A percentile compares a stretch with the other conserved stretches of the same genome.
Evolutionary conservation across 2,329 filamentous ascomycete genomes (phyloP).

Genomic region (Setomelanomma holmii): DNA sequence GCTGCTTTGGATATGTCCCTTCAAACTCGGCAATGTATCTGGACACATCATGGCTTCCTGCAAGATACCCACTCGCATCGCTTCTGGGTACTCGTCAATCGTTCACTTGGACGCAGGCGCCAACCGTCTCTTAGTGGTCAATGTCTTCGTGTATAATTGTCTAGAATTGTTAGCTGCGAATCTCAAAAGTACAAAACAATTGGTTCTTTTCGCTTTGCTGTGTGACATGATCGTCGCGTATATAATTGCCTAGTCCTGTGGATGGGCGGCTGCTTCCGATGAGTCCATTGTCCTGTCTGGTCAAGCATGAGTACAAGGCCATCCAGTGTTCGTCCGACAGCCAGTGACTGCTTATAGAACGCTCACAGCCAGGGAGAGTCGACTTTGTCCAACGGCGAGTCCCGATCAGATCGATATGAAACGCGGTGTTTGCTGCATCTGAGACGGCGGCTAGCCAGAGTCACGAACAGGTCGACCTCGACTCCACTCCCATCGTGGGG

Average conservation of each 20-base stretch:
- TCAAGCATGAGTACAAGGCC: too few species aligned
- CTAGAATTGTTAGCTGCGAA: constrained; percentile 22
- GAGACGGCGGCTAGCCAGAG: neutral
- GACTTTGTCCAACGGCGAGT: too few species aligned
- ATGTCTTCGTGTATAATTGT: constrained; percentile 39
- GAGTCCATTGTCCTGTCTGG: too few species aligned
- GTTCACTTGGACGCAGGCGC: constrained; percentile 21
- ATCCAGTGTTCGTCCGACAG: too few species aligned
- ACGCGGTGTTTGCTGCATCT: neutral
- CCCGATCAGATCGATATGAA: too few species aligned
- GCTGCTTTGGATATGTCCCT: constrained; percentile 24
- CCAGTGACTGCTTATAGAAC: too few species aligned
- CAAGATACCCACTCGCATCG: constrained; percentile 25
- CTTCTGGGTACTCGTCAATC: constrained; percentile 25
- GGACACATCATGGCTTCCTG: constrained; percentile 27
- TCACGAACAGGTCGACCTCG: too few species aligned
- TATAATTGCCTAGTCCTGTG: too few species aligned
- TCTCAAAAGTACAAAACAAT: constrained; percentile 19
- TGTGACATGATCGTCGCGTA: neutral
- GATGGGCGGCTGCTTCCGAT: too few species aligned
- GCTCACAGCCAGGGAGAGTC: too few species aligned
- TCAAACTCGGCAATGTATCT: constrained; percentile 15
- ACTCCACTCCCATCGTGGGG: too few species aligned
- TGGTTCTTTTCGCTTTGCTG: neutral
- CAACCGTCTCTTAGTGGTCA: constrained; percentile 21